Evolutionary conservation across 768 basidiomycete species (phyloP).

Genomic region (Porpolomopsis calyptriformis): DNA sequence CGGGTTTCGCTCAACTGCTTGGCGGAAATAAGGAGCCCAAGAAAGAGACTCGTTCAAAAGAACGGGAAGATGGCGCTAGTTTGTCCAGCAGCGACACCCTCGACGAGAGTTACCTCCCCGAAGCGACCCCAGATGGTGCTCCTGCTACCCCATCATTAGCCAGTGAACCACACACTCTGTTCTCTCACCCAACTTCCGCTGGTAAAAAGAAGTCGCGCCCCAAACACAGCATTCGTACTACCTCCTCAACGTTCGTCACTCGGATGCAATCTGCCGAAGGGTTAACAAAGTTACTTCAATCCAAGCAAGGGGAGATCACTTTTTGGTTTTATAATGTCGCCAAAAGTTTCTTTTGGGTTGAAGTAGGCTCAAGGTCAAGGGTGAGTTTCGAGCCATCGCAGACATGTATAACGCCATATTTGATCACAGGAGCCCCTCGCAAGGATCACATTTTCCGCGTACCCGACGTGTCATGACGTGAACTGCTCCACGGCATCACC

Average conservation of each 20-base stretch:
- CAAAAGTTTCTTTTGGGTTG: constrained; percentile 79
- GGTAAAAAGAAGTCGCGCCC: constrained; percentile 71
- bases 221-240: constrained; percentile 86
- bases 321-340: constrained; percentile 84
- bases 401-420: constrained; percentile 4
- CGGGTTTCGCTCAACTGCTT: constrained; percentile 57
- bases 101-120: constrained; percentile 36
- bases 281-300: constrained; percentile 54
- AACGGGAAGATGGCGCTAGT: constrained; percentile 59
- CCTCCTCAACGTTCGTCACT: constrained; percentile 87
- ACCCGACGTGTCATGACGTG: constrained; percentile 87
- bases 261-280: constrained; percentile 77
- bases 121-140: constrained; percentile 32
- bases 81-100: constrained; percentile 76
- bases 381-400: constrained; percentile 29
- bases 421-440: constrained; percentile 68
- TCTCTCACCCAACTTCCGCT: constrained; percentile 36
- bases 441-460: constrained; percentile 73
- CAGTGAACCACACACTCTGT: constrained; percentile 44
- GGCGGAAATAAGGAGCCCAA: constrained; percentile 59
- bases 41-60: constrained; percentile 40
- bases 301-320: constrained; percentile 75
- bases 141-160: constrained; percentile 27
- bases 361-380: constrained; percentile 77
- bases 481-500: constrained; percentile 68